phyloP scores from a whole-genome alignment of 2,329 filamentous ascomycete genomes.

The Calcarisporium arbuscula region DNA sequence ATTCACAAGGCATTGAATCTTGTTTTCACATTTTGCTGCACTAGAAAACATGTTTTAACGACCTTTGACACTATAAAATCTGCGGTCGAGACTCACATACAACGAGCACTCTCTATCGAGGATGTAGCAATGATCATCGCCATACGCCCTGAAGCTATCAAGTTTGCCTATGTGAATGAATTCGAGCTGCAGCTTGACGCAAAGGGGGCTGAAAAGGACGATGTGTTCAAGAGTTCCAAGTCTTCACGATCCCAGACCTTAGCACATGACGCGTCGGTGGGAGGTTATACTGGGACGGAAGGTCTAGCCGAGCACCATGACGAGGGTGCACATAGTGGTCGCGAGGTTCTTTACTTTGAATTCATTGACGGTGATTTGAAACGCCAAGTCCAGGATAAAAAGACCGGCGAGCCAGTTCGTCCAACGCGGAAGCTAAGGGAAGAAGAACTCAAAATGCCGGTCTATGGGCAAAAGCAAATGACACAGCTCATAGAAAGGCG shows the following conservation, averaged over 20 bases:
- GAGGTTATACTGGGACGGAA: constrained; percentile 46
- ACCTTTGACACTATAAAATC: constrained; percentile 84
- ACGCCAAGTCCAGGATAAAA: constrained; percentile 64
- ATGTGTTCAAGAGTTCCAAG: constrained; percentile 46
- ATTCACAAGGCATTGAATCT: constrained; percentile 82
- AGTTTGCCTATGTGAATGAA: constrained; percentile 83
- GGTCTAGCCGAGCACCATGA: constrained; percentile 24
- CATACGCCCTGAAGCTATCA: constrained; percentile 70
- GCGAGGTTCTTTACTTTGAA: constrained; percentile 81
- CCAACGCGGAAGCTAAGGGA: constrained; percentile 62
- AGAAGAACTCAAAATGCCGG: constrained; percentile 83
- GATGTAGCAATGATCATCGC: constrained; percentile 80
- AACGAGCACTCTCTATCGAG: constrained; percentile 60
- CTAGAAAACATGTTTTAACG: constrained; percentile 84
- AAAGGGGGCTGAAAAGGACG: constrained; percentile 59
- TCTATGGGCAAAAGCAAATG: constrained; percentile 91
- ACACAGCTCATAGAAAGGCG: constrained; percentile 81
- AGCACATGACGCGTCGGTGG: constrained; percentile 50
- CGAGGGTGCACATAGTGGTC: constrained; percentile 25
- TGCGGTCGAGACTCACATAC: constrained; percentile 78
- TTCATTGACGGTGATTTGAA: constrained; percentile 90
- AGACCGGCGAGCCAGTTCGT: constrained; percentile 66
- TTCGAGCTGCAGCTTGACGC: constrained; percentile 74
- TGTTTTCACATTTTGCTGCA: constrained; percentile 91
- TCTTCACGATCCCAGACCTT: constrained; percentile 44